Conservation (phyloP, 768 basidiomycete genomes). For the Auricularia cornea region DNA sequence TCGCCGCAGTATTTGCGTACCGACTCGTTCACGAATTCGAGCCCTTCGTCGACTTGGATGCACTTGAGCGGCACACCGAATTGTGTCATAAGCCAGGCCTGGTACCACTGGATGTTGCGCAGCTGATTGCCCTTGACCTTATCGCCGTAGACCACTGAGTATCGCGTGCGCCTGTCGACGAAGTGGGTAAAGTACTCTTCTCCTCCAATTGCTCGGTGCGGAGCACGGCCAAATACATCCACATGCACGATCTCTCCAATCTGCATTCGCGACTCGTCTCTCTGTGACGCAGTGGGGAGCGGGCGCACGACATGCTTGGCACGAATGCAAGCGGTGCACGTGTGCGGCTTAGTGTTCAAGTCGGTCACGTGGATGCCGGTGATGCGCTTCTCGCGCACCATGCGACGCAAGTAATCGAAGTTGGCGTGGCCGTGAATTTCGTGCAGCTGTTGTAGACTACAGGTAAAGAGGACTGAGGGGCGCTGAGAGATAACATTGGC, state of each 20-base stretch:
- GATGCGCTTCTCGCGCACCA: background rate
- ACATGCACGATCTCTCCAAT: constrained; percentile 1
- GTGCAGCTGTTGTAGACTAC: background rate
- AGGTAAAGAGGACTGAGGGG: background rate
- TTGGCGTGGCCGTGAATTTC: background rate
- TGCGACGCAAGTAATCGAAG: background rate
- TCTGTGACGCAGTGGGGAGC: background rate
- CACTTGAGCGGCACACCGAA: constrained; percentile 4
- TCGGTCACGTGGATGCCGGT: background rate
- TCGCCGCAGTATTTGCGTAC: constrained; percentile 11
- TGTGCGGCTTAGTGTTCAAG: background rate
- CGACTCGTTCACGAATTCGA: constrained; percentile 14
- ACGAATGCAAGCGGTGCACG: background rate
- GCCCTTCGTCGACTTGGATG: constrained; percentile 16
- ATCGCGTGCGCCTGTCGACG: constrained; percentile 6
- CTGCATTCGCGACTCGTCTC: background rate
- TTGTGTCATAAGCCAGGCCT: constrained; percentile 8
- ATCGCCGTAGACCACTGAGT: constrained; percentile 4
- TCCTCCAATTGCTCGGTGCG: background rate
- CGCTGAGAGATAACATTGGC: background rate
- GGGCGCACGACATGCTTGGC: background rate
- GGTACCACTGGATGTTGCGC: background rate
- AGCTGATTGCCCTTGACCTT: constrained; percentile 3
- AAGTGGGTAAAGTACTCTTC: constrained; percentile 7
- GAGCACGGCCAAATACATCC: constrained; percentile 7